A percentile compares a stretch with the other conserved stretches of the same genome.
phyloP scores from a whole-genome alignment of 441 rosid genomes.

The Populus tomentosa region DNA sequence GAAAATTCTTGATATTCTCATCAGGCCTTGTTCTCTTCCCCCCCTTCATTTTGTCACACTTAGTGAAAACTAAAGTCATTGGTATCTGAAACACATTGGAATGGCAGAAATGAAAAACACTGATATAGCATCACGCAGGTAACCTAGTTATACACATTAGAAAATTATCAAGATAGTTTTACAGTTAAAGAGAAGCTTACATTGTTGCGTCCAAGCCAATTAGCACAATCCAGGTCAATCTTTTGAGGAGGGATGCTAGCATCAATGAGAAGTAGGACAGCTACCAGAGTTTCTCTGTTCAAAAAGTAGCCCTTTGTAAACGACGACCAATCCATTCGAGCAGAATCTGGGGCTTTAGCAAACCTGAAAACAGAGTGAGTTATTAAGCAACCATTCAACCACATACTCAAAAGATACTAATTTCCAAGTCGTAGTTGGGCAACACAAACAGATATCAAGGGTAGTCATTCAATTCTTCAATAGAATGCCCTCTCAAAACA shows the following conservation, averaged over 20 bases:
- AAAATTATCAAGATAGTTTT: background rate
- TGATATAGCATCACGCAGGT: background rate
- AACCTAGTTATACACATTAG: background rate
- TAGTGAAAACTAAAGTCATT: slow-evolving; percentile 78
- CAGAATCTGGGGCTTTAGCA: slow-evolving; percentile 80
- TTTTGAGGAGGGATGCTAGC: slow-evolving; percentile 93
- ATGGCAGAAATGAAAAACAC: background rate
- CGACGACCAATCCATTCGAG: slow-evolving; percentile 79
- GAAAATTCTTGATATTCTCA: slow-evolving; percentile 69
- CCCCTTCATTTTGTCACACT: slow-evolving; percentile 76
- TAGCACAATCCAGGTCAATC: slow-evolving; percentile 87
- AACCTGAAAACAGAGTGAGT: slow-evolving; percentile 37
- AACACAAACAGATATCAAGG: background rate
- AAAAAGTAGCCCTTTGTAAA: slow-evolving; percentile 89
- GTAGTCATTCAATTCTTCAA: background rate
- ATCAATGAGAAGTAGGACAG: slow-evolving; percentile 74
- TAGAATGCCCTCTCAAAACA: background rate
- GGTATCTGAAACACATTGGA: slow-evolving; percentile 48
- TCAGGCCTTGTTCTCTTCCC: slow-evolving; percentile 70
- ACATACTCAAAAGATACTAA: background rate
- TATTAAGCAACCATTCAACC: background rate
- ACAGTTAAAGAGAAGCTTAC: slow-evolving; percentile 30
- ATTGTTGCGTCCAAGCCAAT: slow-evolving; percentile 89
- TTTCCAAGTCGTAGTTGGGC: background rate
- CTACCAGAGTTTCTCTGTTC: slow-evolving; percentile 68